Conservation (phyloP, 192 early-diverging fungal species). For the Coemansia sp. region DNA sequence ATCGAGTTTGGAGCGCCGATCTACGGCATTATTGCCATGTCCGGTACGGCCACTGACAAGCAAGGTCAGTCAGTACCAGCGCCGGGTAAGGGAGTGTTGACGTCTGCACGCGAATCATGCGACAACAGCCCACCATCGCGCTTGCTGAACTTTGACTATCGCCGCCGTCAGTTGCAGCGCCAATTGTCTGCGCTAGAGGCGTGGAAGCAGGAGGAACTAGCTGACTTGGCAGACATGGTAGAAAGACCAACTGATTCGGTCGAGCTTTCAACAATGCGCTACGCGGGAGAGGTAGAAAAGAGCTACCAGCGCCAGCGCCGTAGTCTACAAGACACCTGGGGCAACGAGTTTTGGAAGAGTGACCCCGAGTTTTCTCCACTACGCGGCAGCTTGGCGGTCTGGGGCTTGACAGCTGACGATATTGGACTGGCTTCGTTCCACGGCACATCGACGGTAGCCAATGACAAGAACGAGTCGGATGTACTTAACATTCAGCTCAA, state of each 20-base stretch:
- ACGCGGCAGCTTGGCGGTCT: conserved; percentile 65
- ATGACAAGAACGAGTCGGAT: conserved; percentile 41
- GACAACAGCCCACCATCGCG: neutral
- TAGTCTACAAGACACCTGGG: conserved; percentile 64
- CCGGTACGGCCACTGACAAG: conserved; percentile 90
- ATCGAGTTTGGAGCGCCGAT: conserved; percentile 80
- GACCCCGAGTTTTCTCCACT: conserved; percentile 79
- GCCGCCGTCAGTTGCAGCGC: neutral
- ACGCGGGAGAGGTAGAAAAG: conserved; percentile 2
- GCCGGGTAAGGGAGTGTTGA: conserved; percentile 73
- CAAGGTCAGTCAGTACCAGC: conserved; percentile 66
- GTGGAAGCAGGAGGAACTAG: conserved; percentile 13
- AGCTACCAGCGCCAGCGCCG: conserved; percentile 7
- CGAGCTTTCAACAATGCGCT: neutral
- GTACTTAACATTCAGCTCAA: conserved; percentile 85
- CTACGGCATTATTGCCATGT: conserved; percentile 82
- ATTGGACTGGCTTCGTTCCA: no score
- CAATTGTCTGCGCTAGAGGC: conserved; percentile 17
- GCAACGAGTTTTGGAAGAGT: conserved; percentile 79
- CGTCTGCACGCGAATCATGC: conserved; percentile 74
- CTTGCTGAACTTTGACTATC: neutral
- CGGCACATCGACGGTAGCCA: no score
- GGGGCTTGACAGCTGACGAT: no score
- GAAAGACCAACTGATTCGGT: neutral
- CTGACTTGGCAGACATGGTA: neutral